Evolutionary conservation across 306 rosid species (phyloP).

Genomic region (Quercus engelmannii): DNA sequence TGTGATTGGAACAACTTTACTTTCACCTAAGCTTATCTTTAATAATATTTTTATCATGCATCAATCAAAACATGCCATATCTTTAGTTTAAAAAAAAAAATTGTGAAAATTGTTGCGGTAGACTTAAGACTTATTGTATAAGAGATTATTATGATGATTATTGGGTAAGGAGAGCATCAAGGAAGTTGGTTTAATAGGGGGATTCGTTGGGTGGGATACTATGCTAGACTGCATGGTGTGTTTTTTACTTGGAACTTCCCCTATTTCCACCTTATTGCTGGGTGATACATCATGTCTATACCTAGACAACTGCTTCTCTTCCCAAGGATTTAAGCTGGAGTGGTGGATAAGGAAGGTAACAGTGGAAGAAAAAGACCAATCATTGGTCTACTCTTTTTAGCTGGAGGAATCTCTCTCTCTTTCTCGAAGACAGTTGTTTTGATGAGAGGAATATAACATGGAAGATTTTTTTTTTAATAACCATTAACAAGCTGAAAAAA

Average conservation of each 20-base stretch:
- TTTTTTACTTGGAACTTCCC: slow-evolving; percentile 29
- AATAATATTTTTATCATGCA: too few relatives aligned
- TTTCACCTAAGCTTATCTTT: too few relatives aligned
- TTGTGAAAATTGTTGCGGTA: too few relatives aligned
- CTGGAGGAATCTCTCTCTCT: slow-evolving; percentile 48
- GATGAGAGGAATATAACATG: slow-evolving; percentile 3
- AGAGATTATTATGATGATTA: too few relatives aligned
- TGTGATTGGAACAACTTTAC: too few relatives aligned
- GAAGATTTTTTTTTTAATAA: not conserved
- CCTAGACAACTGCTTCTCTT: slow-evolving; percentile 28
- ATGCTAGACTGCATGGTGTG: slow-evolving; percentile 20
- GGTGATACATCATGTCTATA: not conserved
- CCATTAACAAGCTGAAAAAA: slow-evolving; percentile 1
- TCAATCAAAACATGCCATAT: too few relatives aligned
- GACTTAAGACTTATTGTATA: too few relatives aligned
- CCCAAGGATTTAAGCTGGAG: slow-evolving; percentile 38
- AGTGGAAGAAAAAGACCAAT: slow-evolving; percentile 45
- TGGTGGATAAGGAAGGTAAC: slow-evolving; percentile 62
- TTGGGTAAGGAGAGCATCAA: slow-evolving; percentile 37
- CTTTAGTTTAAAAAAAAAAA: too few relatives aligned
- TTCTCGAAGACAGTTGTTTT: slow-evolving; percentile 2
- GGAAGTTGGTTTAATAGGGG: slow-evolving; percentile 29
- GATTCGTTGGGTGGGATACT: slow-evolving; percentile 50
- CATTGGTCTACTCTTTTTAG: slow-evolving; percentile 52
- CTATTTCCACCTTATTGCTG: slow-evolving; percentile 10